Evolutionary conservation across 331 rosid genomes (phyloP).

Genomic region (Acacia concinna): DNA sequence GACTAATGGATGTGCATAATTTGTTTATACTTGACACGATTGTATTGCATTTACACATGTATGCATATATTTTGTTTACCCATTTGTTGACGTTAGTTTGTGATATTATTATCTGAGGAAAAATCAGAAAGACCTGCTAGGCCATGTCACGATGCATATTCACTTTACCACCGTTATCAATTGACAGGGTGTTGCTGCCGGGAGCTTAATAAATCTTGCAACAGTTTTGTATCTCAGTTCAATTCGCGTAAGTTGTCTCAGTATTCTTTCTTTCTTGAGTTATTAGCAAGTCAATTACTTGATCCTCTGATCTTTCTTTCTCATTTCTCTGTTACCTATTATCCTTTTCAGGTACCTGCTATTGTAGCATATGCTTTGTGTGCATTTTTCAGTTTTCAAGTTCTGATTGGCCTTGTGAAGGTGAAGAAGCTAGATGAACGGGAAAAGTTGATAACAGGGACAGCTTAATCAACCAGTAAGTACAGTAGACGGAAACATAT

Average conservation of each 20-base stretch:
- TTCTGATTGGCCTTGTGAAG: conserved; percentile 82
- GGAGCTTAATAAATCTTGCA: conserved; percentile 88
- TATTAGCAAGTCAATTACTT: conserved; percentile 12
- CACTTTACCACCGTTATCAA: not conserved
- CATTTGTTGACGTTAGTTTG: not conserved
- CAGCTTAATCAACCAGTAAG: conserved; percentile 49
- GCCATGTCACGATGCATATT: not conserved
- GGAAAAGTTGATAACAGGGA: conserved; percentile 83
- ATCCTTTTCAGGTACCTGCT: conserved; percentile 74
- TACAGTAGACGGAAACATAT: not conserved
- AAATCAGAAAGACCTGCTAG: not conserved
- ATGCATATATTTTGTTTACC: not conserved
- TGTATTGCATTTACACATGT: not conserved
- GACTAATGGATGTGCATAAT: not conserved
- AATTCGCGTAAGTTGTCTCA: conserved; percentile 59
- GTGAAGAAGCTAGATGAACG: conserved; percentile 81
- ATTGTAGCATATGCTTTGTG: conserved; percentile 60
- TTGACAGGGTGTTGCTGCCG: conserved; percentile 88
- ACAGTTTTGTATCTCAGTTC: conserved; percentile 79
- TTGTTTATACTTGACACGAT: not conserved
- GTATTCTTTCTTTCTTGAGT: not conserved
- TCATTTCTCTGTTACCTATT: conserved; percentile 12
- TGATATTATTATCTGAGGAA: not conserved
- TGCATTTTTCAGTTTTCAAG: conserved; percentile 78
- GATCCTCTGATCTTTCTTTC: conserved; percentile 10